These are phyloP conservation scores for Pseudocercospora pini-densiflorae DNA, from an alignment of 2,329 filamentous ascomycete genomes.

Conservation along the genomic window DNA sequence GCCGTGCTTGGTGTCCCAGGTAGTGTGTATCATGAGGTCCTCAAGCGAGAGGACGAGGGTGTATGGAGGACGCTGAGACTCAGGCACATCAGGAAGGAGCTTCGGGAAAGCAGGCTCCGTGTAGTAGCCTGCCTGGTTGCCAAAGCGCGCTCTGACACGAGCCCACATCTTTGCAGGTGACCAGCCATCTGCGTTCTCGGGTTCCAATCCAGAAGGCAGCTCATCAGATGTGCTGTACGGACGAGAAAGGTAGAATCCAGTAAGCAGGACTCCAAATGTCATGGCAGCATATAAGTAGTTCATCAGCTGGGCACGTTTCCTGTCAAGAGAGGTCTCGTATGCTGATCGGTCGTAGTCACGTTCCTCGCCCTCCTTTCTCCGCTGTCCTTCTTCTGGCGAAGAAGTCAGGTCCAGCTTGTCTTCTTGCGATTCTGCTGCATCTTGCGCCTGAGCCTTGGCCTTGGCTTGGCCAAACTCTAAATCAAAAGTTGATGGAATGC, in stretches of 20 bases:
- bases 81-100: conserved; percentile 80
- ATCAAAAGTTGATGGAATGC: conserved; percentile 88
- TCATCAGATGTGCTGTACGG: conserved; percentile 81
- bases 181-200: conserved; percentile 81
- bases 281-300: conserved; percentile 73
- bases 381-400: conserved; percentile 36
- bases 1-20: conserved; percentile 91
- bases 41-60: conserved; percentile 92
- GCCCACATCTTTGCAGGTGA: conserved; percentile 75
- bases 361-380: conserved; percentile 57
- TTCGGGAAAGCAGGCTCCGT: conserved; percentile 95
- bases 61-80: conserved; percentile 81
- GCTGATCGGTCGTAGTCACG: conserved; percentile 74
- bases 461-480: conserved; percentile 66
- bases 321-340: conserved; percentile 90
- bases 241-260: conserved; percentile 77
- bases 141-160: conserved; percentile 75
- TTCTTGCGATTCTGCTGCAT: conserved; percentile 37
- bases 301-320: conserved; percentile 74
- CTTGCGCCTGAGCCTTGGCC: conserved; percentile 30
- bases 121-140: conserved; percentile 84
- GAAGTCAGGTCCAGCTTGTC: conserved; percentile 31
- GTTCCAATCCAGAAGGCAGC: conserved; percentile 56
- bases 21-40: conserved; percentile 90
- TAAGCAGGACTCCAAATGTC: conserved; percentile 60